Base-by-base conservation (phyloP, 306 rosid species). In the Cicer chorassanicum region DNA sequence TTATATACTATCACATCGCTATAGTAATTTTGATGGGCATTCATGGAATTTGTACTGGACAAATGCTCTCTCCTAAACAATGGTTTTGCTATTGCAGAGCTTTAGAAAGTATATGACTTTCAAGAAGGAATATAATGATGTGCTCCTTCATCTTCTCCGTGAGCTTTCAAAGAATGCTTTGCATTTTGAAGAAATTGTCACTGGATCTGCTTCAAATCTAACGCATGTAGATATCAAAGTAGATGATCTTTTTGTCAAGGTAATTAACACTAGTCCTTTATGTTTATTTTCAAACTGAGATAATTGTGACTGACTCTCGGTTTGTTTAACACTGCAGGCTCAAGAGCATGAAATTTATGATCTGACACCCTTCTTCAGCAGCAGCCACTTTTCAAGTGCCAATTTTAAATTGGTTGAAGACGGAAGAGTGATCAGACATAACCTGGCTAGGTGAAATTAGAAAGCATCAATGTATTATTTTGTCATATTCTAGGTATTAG, bases 61-160 rank as follows among this genome's bases (percentile, higher is more conserved):
- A 46, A 53, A 9, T 73, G 24, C 44, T 50, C 55, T 68, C 15
- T 49, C 68, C 54, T 82, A 69, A 44, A 59, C 4, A 12, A 6
- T 46, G 68, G 51, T 24, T 14, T 82, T 69, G 13, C 6, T 78
- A 16, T 76, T 84, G 84, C 92, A 94, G 99, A 92, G 95, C 82
- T 94, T 94, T 84, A 78, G 91, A 70, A 90, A 86, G 86, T 90
- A 94, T 11, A 86, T 92, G 89, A 92, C 99, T 84, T 92, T 83
- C 84, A 94, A 92, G 93, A 92, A 90, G 92, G 99, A 94, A 79
- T 87, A 80, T 60, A 90, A 94, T 55, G 91, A 87, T 41, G 77
- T 90, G 75, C 91, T 94, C 21, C 80, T 91, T 11, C 75, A 86
- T 81, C 87, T 90, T 59, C 99, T 94, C 56, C 91, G 89, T 0